These are phyloP conservation scores for Dioscorea cayenensis DNA, from an alignment of 116 monocot genomes.

Conservation along the genomic window DNA sequence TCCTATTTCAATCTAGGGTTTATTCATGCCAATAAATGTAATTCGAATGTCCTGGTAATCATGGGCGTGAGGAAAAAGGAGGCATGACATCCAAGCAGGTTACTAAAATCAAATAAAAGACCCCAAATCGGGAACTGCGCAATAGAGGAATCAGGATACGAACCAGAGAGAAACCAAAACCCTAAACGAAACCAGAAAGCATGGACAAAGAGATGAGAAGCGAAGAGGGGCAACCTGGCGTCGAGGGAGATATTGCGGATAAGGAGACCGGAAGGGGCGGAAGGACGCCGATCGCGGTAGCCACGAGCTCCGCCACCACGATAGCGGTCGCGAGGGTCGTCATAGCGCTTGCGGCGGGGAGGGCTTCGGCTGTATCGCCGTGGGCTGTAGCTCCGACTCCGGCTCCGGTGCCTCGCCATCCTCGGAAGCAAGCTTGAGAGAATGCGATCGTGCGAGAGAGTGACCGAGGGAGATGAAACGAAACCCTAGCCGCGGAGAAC, in stretches of 20 bases:
- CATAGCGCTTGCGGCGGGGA: conserved; percentile 56
- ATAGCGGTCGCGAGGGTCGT: conserved; percentile 44
- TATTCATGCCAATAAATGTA: too few relatives aligned
- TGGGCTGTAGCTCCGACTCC: conserved; percentile 56
- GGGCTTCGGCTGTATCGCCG: conserved; percentile 37
- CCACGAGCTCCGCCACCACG: conserved; percentile 15
- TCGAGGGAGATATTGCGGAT: conserved; percentile 85
- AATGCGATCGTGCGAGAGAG: too few relatives aligned
- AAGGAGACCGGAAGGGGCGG: conserved; percentile 70
- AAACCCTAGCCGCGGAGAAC: background rate
- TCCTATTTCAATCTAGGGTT: too few relatives aligned
- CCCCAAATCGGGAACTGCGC: too few relatives aligned
- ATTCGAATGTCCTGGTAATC: too few relatives aligned
- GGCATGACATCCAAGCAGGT: too few relatives aligned
- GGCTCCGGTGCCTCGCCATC: conserved; percentile 44
- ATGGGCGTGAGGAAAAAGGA: too few relatives aligned
- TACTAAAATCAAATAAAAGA: too few relatives aligned
- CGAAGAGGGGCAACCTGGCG: conserved; percentile 41
- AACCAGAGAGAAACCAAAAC: background rate
- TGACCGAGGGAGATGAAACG: background rate
- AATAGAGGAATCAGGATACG: background rate
- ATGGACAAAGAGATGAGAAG: background rate
- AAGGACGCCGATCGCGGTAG: conserved; percentile 34
- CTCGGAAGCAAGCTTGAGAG: background rate
- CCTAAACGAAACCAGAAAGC: background rate